Evolutionary conservation across 257 asterid species (phyloP).

Genomic region (Jacaranda copaia): DNA sequence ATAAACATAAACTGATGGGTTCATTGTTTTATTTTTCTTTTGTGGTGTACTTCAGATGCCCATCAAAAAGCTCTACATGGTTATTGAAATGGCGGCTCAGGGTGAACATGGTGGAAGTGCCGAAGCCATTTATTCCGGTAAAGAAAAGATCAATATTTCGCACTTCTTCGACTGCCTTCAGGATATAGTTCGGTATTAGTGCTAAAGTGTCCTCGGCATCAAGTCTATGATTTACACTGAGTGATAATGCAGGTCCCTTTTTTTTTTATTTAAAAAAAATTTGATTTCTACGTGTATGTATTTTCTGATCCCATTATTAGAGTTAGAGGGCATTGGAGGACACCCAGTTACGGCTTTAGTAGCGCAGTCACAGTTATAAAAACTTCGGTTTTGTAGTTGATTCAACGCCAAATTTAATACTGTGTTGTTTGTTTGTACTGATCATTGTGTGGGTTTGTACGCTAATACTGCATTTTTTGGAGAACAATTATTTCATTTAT

Average conservation of each 20-base stretch:
- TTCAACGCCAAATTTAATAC: constrained; percentile 2
- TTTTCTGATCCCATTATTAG: constrained; percentile 24
- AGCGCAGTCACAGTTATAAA: background rate
- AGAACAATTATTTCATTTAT: background rate
- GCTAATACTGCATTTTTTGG: background rate
- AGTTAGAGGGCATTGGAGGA: constrained; percentile 33
- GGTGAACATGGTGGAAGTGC: constrained; percentile 93
- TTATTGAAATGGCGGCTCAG: constrained; percentile 97
- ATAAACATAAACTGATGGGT: constrained; percentile 15
- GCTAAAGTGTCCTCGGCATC: background rate
- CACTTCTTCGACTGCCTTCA: constrained; percentile 88
- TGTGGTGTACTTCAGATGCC: constrained; percentile 64
- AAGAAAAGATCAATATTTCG: constrained; percentile 70
- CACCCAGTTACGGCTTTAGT: constrained; percentile 29
- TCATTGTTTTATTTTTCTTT: background rate
- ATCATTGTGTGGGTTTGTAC: background rate
- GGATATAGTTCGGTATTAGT: constrained; percentile 68
- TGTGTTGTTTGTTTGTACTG: background rate
- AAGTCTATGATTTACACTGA: background rate
- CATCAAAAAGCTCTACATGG: constrained; percentile 87
- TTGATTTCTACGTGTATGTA: constrained; percentile 8
- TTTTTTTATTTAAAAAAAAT: too few species aligned
- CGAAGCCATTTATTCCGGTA: constrained; percentile 79
- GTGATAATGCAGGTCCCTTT: background rate
- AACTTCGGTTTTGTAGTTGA: constrained; percentile 25